These are phyloP conservation scores for Cymbopogon citratus DNA, from an alignment of 176 grass and related monocot genomes.

Conservation along the genomic window DNA sequence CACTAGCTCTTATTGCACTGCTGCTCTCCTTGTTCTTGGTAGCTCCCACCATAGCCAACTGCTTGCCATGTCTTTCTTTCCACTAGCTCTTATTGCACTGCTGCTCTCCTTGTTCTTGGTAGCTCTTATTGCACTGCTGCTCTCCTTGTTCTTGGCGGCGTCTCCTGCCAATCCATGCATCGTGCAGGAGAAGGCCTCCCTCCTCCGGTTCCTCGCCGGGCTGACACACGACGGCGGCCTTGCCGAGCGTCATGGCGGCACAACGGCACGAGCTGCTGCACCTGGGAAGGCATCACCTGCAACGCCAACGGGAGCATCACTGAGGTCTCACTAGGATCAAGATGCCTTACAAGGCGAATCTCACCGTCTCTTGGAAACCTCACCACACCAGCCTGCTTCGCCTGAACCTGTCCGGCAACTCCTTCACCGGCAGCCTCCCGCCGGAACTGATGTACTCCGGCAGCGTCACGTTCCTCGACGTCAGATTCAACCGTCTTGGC, in stretches of 20 bases:
- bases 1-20: too few relatives aligned
- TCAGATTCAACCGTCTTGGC: slow-evolving; percentile 14
- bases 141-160: neutral
- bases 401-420: slow-evolving; percentile 29
- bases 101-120: too few relatives aligned
- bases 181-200: neutral
- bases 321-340: slow-evolving; percentile 3
- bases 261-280: neutral
- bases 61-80: too few relatives aligned
- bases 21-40: too few relatives aligned
- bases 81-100: too few relatives aligned
- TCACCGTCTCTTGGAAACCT: slow-evolving; percentile 17
- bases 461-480: neutral
- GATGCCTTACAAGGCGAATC: neutral
- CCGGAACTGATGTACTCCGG: neutral
- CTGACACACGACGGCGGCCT: neutral
- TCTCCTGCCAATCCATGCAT: neutral
- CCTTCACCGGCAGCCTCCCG: neutral
- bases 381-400: neutral
- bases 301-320: neutral
- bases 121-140: neutral
- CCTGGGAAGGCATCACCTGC: slow-evolving; percentile 19
- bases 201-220: slow-evolving; percentile 15
- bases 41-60: too few relatives aligned
- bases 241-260: neutral